A percentile compares a stretch with the other conserved stretches of the same genome.
These are phyloP conservation scores for Ganoderma sinense DNA, from an alignment of 1,284 basidiomycete species.

Conservation along the genomic window DNA sequence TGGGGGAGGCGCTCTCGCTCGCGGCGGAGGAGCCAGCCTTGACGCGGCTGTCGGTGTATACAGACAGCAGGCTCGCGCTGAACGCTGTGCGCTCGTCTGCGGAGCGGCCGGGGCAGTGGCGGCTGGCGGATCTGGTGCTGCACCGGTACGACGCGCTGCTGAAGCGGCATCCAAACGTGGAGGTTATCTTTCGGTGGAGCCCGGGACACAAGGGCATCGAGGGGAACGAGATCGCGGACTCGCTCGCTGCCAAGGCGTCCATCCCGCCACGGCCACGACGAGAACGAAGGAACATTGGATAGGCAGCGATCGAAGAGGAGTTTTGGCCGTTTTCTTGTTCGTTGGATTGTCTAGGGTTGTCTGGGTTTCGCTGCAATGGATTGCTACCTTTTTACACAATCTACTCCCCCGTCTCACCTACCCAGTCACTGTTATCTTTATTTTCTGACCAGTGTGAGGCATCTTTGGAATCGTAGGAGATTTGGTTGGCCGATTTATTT, in stretches of 20 bases:
- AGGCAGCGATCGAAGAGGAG: neutral
- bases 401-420: neutral
- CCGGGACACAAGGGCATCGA: constrained; percentile 1
- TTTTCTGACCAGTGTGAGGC: neutral
- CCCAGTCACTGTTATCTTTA: neutral
- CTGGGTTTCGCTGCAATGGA: neutral
- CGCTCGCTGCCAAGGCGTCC: neutral
- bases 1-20: neutral
- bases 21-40: neutral
- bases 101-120: constrained; percentile 2
- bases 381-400: neutral
- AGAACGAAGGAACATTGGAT: neutral
- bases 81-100: neutral
- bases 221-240: constrained; percentile 10
- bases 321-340: neutral
- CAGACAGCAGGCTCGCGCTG: constrained; percentile 6
- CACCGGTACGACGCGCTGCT: neutral
- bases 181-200: constrained; percentile 8
- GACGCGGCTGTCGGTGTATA: neutral
- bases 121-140: constrained; percentile 1
- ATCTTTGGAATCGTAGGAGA: neutral
- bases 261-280: neutral
- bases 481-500: neutral
- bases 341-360: neutral
- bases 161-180: neutral